Percentiles rank a stretch among this genome's conserved stretches.
Conservation (phyloP, 1,284 basidiomycete genomes). For the Coniophora puteana region DNA sequence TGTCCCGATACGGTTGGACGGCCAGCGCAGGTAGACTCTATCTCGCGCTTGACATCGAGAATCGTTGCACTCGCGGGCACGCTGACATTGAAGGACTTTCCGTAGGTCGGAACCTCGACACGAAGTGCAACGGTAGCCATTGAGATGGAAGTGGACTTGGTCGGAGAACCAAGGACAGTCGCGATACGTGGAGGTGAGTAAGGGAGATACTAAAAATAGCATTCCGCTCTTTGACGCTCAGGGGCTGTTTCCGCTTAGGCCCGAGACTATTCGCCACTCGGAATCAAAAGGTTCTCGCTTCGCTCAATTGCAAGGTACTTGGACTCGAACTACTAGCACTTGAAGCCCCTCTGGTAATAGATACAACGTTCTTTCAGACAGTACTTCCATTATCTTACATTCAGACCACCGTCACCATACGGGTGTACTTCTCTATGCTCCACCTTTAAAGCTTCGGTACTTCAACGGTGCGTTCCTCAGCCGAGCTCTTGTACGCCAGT, state of each 20-base stretch:
- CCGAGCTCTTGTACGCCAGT: conserved; percentile 60
- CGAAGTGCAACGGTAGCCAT: conserved; percentile 49
- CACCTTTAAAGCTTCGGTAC: conserved; percentile 21
- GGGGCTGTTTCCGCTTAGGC: too few species aligned
- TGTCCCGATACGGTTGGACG: conserved; percentile 64
- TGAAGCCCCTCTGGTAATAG: too few species aligned
- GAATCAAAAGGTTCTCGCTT: neutral
- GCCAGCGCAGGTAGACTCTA: conserved; percentile 58
- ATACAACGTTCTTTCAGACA: neutral
- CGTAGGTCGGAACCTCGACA: conserved; percentile 72
- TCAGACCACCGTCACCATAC: too few species aligned
- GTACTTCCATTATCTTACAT: too few species aligned
- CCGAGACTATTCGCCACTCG: neutral
- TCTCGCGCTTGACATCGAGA: conserved; percentile 64
- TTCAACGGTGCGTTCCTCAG: conserved; percentile 50
- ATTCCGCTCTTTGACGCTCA: too few species aligned
- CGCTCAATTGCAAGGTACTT: too few species aligned
- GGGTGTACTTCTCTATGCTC: neutral
- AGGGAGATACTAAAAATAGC: too few species aligned
- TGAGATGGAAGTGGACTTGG: neutral
- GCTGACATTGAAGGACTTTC: conserved; percentile 57
- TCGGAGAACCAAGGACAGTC: neutral
- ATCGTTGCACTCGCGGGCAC: conserved; percentile 49
- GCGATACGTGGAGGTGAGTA: conserved; percentile 30
- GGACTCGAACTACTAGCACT: too few species aligned